Base-by-base conservation (phyloP, 345 rosid species). In the Syzygium oleosum region DNA sequence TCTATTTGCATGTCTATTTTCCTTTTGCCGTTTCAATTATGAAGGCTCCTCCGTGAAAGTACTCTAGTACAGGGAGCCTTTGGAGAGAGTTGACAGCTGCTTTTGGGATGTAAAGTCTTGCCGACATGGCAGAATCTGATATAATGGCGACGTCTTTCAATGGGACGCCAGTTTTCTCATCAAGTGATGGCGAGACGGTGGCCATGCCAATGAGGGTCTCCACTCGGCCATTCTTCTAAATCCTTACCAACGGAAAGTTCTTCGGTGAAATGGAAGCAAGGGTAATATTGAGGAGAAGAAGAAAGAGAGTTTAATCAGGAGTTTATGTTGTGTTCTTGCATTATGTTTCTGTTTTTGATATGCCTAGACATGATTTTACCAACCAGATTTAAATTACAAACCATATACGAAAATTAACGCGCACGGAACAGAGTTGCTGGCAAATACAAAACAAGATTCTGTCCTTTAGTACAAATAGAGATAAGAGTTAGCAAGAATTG, bases 71-170 rank as follows among this genome's bases (percentile, higher is more conserved):
- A 23, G 93, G 93, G 17, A 91, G 89, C 53, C 89, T 92, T 34
- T 56, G 88, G 61, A 90, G 85, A 27, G 43, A 52, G 84, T 5
- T 84, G 84, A 27, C 83, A 27, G 41, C 55, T 55, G 63, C 29
- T 11, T 61, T 87, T 1, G 95, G 95, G 56, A 90, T 25, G 87
- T 85, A 93, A 59, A 93, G 78, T 25, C 92, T 84, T 22, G 85
- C 92, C 1, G 86, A 85, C 9, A 91, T 80, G 3, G 85, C 87
- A 11, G 87, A 77, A 13, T 90, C 91, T n/a, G 90, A 80, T 6
- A 53, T 73, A 51, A 87, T 51, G 8, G 85, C 49, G 14, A 90
- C 91, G 49, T 90, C 92, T 51, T 91, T 92, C 61, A 92, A 9
- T 59, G 27, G 31, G 58, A 92, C 93, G 22, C 87, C 87, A 52